Conservation (phyloP, 1,284 basidiomycete species). For the Schizophyllum commune region DNA sequence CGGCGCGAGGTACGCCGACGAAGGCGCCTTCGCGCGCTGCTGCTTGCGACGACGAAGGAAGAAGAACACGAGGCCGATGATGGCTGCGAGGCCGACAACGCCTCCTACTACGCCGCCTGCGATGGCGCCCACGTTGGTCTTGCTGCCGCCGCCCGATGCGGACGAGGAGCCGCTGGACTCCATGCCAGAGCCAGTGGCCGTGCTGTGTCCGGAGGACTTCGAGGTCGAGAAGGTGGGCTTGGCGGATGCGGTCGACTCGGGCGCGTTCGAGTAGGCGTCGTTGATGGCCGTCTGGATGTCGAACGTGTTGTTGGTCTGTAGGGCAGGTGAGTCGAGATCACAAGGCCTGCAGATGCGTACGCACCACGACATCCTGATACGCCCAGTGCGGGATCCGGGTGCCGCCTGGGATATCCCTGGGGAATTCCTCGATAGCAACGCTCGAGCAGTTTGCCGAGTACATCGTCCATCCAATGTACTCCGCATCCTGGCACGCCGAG, state of each 20-base stretch:
- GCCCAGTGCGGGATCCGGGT: conserved; percentile 22
- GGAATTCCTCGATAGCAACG: conserved; percentile 19
- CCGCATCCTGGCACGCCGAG: conserved; percentile 27
- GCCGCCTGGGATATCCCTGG: conserved; percentile 17
- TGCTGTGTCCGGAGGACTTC: neutral
- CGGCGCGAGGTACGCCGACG: conserved; percentile 11
- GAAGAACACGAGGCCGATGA: conserved; percentile 27
- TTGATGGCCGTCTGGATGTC: conserved; percentile 18
- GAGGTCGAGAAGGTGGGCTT: conserved; percentile 13
- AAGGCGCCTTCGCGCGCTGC: conserved; percentile 14
- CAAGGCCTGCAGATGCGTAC: neutral
- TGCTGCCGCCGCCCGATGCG: conserved; percentile 19
- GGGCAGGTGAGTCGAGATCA: neutral
- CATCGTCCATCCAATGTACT: conserved; percentile 19
- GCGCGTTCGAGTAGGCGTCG: conserved; percentile 15
- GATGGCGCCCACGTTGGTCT: conserved; percentile 35
- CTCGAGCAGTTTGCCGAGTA: conserved; percentile 26
- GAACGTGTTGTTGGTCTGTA: conserved; percentile 22
- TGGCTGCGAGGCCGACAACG: conserved; percentile 24
- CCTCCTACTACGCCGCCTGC: conserved; percentile 41
- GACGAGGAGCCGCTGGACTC: neutral
- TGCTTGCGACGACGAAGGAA: conserved; percentile 22
- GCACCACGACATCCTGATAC: conserved; percentile 22
- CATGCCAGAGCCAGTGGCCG: neutral
- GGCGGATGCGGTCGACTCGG: conserved; percentile 22